phyloP scores from a whole-genome alignment of 495 filamentous ascomycete species.

The Penicillium pancosmium region DNA sequence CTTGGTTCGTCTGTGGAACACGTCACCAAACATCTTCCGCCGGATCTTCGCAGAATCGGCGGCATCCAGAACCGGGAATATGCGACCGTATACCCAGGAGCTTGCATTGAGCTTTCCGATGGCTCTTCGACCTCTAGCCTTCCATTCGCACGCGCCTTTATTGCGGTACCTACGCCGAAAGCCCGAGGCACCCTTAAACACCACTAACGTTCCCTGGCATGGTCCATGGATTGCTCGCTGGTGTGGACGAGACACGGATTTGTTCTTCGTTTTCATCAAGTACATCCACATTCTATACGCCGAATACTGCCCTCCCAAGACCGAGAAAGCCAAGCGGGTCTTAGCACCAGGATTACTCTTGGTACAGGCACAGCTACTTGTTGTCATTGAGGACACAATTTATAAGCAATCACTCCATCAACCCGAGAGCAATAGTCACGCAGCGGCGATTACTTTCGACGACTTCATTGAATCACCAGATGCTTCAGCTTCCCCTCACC shows the following conservation, averaged over 20 bases:
- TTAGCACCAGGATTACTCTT: slow-evolving; percentile 79
- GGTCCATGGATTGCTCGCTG: slow-evolving; percentile 86
- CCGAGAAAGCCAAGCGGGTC: slow-evolving; percentile 63
- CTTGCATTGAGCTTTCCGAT: slow-evolving; percentile 74
- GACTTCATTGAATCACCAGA: slow-evolving; percentile 74
- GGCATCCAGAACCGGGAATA: slow-evolving; percentile 38
- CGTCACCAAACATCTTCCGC: slow-evolving; percentile 64
- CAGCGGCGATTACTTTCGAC: slow-evolving; percentile 71
- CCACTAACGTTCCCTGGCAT: slow-evolving; percentile 77
- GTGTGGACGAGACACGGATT: slow-evolving; percentile 87
- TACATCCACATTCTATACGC: slow-evolving; percentile 82
- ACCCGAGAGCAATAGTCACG: slow-evolving; percentile 54
- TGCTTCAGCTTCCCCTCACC: slow-evolving; percentile 67
- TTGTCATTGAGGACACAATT: slow-evolving; percentile 81
- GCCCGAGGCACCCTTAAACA: slow-evolving; percentile 68
- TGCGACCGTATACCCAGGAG: slow-evolving; percentile 48
- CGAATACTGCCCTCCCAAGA: slow-evolving; percentile 72
- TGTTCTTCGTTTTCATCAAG: slow-evolving; percentile 94
- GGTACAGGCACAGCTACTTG: slow-evolving; percentile 83
- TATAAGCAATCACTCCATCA: slow-evolving; percentile 65
- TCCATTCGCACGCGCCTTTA: slow-evolving; percentile 65
- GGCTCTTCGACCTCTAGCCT: slow-evolving; percentile 69
- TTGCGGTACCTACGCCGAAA: slow-evolving; percentile 67
- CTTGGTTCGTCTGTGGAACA: slow-evolving; percentile 80
- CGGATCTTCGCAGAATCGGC: slow-evolving; percentile 71